Percentiles rank a stretch among this genome's conserved stretches.
Conservation (phyloP, 2,329 filamentous ascomycete species). For the Penicillium sp. region DNA sequence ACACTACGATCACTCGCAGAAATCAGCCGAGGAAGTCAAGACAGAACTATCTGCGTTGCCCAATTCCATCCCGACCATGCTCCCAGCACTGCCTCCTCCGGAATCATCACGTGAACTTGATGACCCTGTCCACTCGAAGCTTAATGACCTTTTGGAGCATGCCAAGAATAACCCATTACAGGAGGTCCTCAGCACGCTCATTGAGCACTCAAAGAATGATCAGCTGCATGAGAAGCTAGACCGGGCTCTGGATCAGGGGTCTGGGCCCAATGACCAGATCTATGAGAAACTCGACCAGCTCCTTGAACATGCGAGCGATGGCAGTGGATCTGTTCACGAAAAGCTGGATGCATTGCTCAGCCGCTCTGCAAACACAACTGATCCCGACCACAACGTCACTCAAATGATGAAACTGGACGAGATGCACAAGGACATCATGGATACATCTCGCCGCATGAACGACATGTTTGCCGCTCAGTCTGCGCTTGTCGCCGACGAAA, state of each 20-base stretch:
- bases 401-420: conserved; percentile 81
- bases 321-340: conserved; percentile 32
- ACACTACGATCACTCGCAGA: conserved; percentile 84
- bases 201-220: conserved; percentile 49
- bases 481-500: conserved; percentile 64
- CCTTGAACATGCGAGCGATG: conserved; percentile 35
- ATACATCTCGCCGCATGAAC: conserved; percentile 78
- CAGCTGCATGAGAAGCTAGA: conserved; percentile 60
- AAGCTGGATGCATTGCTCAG: conserved; percentile 47
- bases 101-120: conserved; percentile 56
- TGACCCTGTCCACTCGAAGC: conserved; percentile 58
- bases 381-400: conserved; percentile 65
- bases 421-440: conserved; percentile 82
- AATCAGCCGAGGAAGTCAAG: conserved; percentile 60
- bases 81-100: conserved; percentile 50
- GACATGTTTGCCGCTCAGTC: conserved; percentile 56
- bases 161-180: conserved; percentile 54
- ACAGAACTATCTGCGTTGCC: conserved; percentile 52
- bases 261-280: conserved; percentile 41
- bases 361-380: conserved; percentile 53
- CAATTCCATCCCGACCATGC: conserved; percentile 54
- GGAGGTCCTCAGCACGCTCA: conserved; percentile 54
- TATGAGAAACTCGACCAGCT: conserved; percentile 58
- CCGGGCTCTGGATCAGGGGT: conserved; percentile 38
- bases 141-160: conserved; percentile 47